Evolutionary conservation across 1,139 yeast genomes (phyloP).

Genomic region (Lodderomyces orthopsilosis): DNA sequence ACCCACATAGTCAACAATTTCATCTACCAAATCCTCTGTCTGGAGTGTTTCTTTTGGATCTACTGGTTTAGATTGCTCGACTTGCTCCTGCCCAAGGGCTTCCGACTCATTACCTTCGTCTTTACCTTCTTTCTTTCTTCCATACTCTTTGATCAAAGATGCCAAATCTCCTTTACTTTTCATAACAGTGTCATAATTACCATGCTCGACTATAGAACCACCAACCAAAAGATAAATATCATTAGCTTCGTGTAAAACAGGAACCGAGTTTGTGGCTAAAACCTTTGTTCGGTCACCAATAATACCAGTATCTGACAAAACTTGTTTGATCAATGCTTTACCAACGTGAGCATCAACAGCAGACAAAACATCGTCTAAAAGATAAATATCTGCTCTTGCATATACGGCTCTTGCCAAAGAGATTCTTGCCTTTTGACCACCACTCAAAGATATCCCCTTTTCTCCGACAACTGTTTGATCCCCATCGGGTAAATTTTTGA

Average conservation of each 20-base stretch:
- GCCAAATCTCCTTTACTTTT: slow-evolving; percentile 30
- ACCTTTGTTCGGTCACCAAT: slow-evolving; percentile 30
- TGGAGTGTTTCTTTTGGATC: slow-evolving; percentile 3
- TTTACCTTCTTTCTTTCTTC: slow-evolving; percentile 21
- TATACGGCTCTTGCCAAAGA: slow-evolving; percentile 40
- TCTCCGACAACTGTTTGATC: slow-evolving; percentile 40
- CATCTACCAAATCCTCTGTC: slow-evolving; percentile 22
- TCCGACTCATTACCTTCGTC: slow-evolving; percentile 40
- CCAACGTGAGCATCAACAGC: slow-evolving; percentile 41
- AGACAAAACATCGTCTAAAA: slow-evolving; percentile 34
- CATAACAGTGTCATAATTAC: slow-evolving; percentile 27
- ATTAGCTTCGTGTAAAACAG: slow-evolving; percentile 28
- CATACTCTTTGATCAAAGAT: slow-evolving; percentile 28
- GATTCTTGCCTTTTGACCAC: slow-evolving; percentile 41
- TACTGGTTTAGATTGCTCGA: background rate
- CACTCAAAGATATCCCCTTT: slow-evolving; percentile 40
- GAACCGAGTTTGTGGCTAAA: slow-evolving; percentile 33
- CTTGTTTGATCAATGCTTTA: slow-evolving; percentile 28
- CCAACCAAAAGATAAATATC: slow-evolving; percentile 24
- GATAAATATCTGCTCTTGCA: slow-evolving; percentile 34
- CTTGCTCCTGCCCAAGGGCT: slow-evolving; percentile 16
- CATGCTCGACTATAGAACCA: slow-evolving; percentile 30
- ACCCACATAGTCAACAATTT: slow-evolving; percentile 13
- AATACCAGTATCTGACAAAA: slow-evolving; percentile 26
- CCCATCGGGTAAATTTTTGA: slow-evolving; percentile 33